Conservation (phyloP, 2,329 filamentous ascomycete genomes). For the Claviceps sp. region DNA sequence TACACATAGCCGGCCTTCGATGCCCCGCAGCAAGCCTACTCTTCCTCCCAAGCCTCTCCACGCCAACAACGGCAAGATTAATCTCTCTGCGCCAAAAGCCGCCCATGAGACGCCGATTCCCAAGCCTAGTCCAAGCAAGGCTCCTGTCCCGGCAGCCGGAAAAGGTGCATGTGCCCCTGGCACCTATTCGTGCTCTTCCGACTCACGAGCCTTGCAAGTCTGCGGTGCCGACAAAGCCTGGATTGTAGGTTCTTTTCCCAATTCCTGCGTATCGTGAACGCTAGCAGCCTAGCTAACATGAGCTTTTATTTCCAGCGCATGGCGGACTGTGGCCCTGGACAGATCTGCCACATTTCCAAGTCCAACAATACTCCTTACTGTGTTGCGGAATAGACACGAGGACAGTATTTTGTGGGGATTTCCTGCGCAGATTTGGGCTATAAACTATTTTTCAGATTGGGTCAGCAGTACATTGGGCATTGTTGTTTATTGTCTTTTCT, state of each 20-base stretch:
- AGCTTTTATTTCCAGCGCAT: neutral
- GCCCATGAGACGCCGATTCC: neutral
- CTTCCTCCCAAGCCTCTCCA: neutral
- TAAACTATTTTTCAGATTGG: too few species aligned
- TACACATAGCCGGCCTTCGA: neutral
- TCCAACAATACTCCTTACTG: constrained; percentile 3
- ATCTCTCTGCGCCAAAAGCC: neutral
- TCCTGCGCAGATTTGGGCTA: too few species aligned
- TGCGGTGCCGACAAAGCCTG: neutral
- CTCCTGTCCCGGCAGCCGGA: neutral
- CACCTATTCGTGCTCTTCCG: neutral
- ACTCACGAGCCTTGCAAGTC: neutral
- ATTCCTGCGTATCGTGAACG: neutral
- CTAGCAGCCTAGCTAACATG: neutral
- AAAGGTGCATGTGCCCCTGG: constrained; percentile 1
- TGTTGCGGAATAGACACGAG: neutral
- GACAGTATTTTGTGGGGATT: too few species aligned
- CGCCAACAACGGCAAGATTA: neutral
- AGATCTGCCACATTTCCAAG: neutral
- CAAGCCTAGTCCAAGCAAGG: neutral
- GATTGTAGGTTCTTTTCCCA: neutral
- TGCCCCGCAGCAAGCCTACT: neutral
- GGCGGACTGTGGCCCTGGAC: neutral
- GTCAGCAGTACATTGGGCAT: too few species aligned
- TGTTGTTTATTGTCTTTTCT: neutral